Conservation (phyloP, 805 yeast genomes). For the Komagataella kurtzmanii region DNA sequence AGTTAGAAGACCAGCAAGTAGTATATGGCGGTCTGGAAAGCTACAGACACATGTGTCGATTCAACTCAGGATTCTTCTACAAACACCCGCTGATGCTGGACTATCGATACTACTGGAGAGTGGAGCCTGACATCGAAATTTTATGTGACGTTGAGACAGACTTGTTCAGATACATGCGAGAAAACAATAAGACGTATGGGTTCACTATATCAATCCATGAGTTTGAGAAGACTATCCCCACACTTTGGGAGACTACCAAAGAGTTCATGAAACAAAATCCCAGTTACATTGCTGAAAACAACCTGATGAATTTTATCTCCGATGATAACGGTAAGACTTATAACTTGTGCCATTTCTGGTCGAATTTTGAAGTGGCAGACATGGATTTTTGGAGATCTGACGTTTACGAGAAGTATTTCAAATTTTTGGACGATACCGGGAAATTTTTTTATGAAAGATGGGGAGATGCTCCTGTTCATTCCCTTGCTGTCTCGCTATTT, state of each 20-base stretch:
- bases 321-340: slow-evolving; percentile 28
- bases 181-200: slow-evolving; percentile 31
- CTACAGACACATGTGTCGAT: slow-evolving; percentile 60
- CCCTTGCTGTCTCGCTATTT: slow-evolving; percentile 47
- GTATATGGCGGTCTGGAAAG: slow-evolving; percentile 46
- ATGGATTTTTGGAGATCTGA: slow-evolving; percentile 44
- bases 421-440: slow-evolving; percentile 42
- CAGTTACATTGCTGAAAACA: slow-evolving; percentile 22
- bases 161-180: slow-evolving; percentile 33
- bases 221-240: slow-evolving; percentile 29
- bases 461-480: slow-evolving; percentile 72
- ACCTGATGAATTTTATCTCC: slow-evolving; percentile 26
- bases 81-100: slow-evolving; percentile 27
- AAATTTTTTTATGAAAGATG: slow-evolving; percentile 67
- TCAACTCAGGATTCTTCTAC: slow-evolving; percentile 37
- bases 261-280: slow-evolving; percentile 23
- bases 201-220: slow-evolving; percentile 38
- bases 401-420: slow-evolving; percentile 40
- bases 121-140: slow-evolving; percentile 37
- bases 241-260: slow-evolving; percentile 33
- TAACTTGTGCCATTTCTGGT: slow-evolving; percentile 49
- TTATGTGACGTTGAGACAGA: slow-evolving; percentile 39
- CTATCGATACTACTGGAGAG: slow-evolving; percentile 46
- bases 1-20: slow-evolving; percentile 18
- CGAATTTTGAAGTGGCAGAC: slow-evolving; percentile 54